Conservation (phyloP, 2,329 filamentous ascomycete species). For the Bipolaris bicolor region DNA sequence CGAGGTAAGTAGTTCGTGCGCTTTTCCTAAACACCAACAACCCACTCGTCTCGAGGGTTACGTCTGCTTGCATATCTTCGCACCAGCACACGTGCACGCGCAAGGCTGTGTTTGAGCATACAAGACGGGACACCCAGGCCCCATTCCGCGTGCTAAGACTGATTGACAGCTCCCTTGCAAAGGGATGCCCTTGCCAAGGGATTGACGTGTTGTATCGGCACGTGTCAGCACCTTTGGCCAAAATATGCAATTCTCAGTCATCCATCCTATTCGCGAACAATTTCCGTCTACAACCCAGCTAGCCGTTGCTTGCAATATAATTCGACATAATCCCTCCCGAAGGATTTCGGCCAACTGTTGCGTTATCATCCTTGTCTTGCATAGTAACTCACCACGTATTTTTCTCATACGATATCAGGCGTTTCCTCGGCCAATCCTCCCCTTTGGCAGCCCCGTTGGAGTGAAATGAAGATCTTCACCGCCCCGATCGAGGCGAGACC, state of each 20-base stretch:
- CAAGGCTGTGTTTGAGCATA: neutral
- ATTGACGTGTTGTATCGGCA: neutral
- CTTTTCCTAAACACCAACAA: neutral
- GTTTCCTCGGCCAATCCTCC: neutral
- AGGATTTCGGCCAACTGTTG: neutral
- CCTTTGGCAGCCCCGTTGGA: neutral
- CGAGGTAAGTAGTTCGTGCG: too few relatives aligned
- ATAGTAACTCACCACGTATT: too few relatives aligned
- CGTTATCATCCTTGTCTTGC: neutral
- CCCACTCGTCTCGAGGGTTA: neutral
- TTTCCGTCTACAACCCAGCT: neutral
- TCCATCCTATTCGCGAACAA: neutral
- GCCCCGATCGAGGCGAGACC: neutral
- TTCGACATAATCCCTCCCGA: neutral
- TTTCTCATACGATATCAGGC: neutral
- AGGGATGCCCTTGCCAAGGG: neutral
- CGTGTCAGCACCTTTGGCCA: neutral
- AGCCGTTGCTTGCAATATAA: neutral
- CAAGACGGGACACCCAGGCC: neutral
- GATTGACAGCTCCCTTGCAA: neutral
- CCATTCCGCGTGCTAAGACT: neutral
- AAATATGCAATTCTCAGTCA: neutral
- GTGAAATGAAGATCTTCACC: conserved; percentile 3
- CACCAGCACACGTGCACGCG: neutral
- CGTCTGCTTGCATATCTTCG: neutral